Evolutionary conservation across 768 basidiomycete genomes (phyloP), one percentile per base, ranked within the genome.

Genomic region (Tubosaeta brunneosetosa): DNA sequence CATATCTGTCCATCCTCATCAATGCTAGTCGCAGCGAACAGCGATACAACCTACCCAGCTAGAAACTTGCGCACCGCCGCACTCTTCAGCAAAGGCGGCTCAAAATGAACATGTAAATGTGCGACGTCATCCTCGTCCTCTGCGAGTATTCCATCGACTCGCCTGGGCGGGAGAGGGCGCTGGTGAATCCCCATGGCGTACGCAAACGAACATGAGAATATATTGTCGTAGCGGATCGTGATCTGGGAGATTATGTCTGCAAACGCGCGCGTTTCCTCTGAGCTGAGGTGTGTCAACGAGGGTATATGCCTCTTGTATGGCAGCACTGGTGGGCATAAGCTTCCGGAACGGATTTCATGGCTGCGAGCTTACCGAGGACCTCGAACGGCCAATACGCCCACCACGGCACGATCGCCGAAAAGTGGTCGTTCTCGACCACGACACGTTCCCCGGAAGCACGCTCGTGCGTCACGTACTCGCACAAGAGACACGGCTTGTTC

Each of bases 371-470:
- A 87, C 88, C 65, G 60, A 94, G 71, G 16, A 86, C 76, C 67
- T 97, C 94, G 64, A 85, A 97, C 0, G 94, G 94, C 94, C 93
- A 97, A 31, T 82, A 81, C 6, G 93, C 94, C 94, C 94, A 97
- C 86, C 91, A 95, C 2, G 94, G 94, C 3, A 94, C 92, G 2
- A 95, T 63, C 0, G 86, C 91, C 3, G 88, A 76, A 81, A 91
- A 97, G 61, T 87, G 78, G 16, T 82, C 79, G 61, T 90, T 89
- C 65, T 77, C 72, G 32, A 84, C 65, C 3, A 94, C 84, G 37
- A 92, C 71, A 11, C 93, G 82, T 13, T 81, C 78, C 50, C 76
- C 68, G 25, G 71, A 64, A n/a, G 62, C 65, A 8, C 81, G 66
- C 66, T 94, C 91, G 37, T 80, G 76, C 48, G 84, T 73, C 19